Evolutionary conservation across 2,329 filamentous ascomycete species (phyloP).

Genomic region (Epichloe glyceriae): DNA sequence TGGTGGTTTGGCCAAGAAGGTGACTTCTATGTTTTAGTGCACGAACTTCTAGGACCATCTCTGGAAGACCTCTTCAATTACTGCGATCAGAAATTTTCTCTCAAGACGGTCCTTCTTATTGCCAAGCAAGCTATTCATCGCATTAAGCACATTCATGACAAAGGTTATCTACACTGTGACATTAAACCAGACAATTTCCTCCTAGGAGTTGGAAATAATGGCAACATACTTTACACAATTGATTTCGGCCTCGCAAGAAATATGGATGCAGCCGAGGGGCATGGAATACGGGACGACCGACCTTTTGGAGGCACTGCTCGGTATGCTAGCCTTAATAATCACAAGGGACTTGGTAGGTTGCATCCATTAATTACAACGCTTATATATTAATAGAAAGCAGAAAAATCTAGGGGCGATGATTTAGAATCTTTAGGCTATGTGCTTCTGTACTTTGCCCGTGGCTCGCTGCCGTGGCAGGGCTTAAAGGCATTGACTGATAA

Average conservation of each 20-base stretch:
- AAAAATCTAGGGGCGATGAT: not conserved
- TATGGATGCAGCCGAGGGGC: not conserved
- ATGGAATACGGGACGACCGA: not conserved
- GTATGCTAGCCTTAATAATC: slow-evolving; percentile 2
- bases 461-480: slow-evolving; percentile 1
- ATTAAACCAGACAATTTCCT: slow-evolving; percentile 99
- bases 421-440: slow-evolving; percentile 4
- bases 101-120: slow-evolving; percentile 93
- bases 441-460: not conserved
- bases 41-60: slow-evolving; percentile 88
- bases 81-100: slow-evolving; percentile 97
- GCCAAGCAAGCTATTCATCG: slow-evolving; percentile 97
- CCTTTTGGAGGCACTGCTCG: not conserved
- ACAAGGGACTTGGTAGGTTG: not conserved
- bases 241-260: slow-evolving; percentile 77
- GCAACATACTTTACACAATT: slow-evolving; percentile 98
- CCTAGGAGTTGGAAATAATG: slow-evolving; percentile 97
- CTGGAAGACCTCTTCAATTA: slow-evolving; percentile 99
- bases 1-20: slow-evolving; percentile 99
- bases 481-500: slow-evolving; percentile 29
- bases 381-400: not conserved
- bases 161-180: slow-evolving; percentile 98
- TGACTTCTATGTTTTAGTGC: slow-evolving; percentile 99
- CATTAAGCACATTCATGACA: slow-evolving; percentile 98
- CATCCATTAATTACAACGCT: not conserved